phyloP scores from a whole-genome alignment of 257 asterid species.

The Capsicum chinense region DNA sequence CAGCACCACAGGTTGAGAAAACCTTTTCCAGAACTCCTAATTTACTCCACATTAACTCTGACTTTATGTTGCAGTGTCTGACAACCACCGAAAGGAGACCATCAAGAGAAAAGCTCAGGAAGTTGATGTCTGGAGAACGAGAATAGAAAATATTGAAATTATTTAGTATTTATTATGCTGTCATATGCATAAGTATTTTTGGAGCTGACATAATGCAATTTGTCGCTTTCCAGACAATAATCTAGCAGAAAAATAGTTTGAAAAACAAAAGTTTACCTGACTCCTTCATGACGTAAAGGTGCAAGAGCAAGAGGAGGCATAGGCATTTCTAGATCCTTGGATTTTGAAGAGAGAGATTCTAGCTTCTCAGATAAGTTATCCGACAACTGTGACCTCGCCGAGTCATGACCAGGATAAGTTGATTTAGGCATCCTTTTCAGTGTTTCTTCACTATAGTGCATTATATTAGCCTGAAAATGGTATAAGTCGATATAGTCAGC shows the following conservation, averaged over 20 bases:
- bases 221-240: constrained; percentile 9
- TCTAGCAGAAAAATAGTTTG: not conserved
- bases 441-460: constrained; percentile 65
- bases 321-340: constrained; percentile 79
- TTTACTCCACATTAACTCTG: not conserved
- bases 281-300: constrained; percentile 63
- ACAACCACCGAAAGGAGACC: not conserved
- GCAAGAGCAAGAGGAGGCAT: constrained; percentile 95
- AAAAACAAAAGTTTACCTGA: constrained; percentile 58
- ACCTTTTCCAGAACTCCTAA: not conserved
- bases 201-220: constrained; percentile 13
- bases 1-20: not conserved
- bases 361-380: constrained; percentile 41
- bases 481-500: constrained; percentile 24
- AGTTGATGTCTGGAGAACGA: not conserved
- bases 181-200: not conserved
- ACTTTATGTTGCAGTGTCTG: not conserved
- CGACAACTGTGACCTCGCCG: constrained; percentile 46
- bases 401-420: constrained; percentile 42
- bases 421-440: constrained; percentile 62
- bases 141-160: constrained; percentile 3
- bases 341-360: constrained; percentile 55
- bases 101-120: not conserved
- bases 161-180: not conserved
- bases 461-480: constrained; percentile 70